Percentiles rank a stretch among this genome's conserved stretches.
phyloP scores from a whole-genome alignment of 306 rosid genomes.

The Senna tora region DNA sequence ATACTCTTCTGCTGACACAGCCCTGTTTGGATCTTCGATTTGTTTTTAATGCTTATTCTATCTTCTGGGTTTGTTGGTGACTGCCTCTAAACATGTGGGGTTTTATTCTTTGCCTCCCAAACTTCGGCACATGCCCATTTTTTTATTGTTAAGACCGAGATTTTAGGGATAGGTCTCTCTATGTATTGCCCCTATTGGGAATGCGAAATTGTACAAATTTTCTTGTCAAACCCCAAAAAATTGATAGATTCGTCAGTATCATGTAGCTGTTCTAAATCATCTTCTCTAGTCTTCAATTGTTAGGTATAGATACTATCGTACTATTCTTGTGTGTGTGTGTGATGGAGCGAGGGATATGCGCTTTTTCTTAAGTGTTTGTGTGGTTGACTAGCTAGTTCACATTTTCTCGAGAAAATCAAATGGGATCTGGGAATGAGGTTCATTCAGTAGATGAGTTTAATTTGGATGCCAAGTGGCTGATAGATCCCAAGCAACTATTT shows the following conservation, averaged over 20 bases:
- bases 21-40: constrained; percentile 49
- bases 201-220: constrained; percentile 35
- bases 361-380: constrained; percentile 40
- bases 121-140: constrained; percentile 49
- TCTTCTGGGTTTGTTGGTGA: constrained; percentile 51
- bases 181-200: constrained; percentile 38
- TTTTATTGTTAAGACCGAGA: constrained; percentile 49
- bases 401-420: constrained; percentile 41
- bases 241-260: constrained; percentile 5
- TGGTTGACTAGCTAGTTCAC: constrained; percentile 28
- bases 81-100: constrained; percentile 60
- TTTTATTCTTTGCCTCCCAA: constrained; percentile 63
- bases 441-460: constrained; percentile 66
- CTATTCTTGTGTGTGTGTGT: constrained; percentile 33
- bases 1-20: constrained; percentile 51
- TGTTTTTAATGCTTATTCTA: constrained; percentile 42
- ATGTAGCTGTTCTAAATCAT: constrained; percentile 34
- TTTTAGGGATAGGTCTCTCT: constrained; percentile 64
- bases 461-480: constrained; percentile 79
- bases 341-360: constrained; percentile 36
- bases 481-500: constrained; percentile 87
- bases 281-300: constrained; percentile 9
- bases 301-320: too few relatives aligned
- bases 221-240: constrained; percentile 25
- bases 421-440: constrained; percentile 97